phyloP scores from a whole-genome alignment of 169 alveolate genomes.

The Nephromyces sp. region DNA sequence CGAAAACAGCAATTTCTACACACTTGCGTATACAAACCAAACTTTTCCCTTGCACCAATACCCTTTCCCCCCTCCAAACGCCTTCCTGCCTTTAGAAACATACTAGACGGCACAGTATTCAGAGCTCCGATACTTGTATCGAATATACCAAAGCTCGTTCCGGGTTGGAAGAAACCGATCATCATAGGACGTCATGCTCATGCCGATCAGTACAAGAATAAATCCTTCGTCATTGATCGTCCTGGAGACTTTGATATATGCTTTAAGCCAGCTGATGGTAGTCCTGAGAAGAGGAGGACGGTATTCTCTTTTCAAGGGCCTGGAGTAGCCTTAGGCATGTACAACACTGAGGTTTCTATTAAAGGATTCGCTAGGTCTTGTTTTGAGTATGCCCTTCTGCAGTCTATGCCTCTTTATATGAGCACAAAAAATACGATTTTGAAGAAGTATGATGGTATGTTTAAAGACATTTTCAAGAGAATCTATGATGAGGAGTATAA shows the following conservation, averaged over 20 bases:
- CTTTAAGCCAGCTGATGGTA: conserved; percentile 5
- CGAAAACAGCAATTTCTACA: neutral
- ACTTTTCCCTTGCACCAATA: neutral
- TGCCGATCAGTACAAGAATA: conserved; percentile 90
- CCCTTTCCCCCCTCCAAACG: no score
- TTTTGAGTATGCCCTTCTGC: conserved; percentile 73
- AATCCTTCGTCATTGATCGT: conserved; percentile 35
- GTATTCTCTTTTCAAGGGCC: conserved; percentile 24
- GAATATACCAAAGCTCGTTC: conserved; percentile 83
- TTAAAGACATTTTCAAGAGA: conserved; percentile 81
- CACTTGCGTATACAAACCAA: neutral
- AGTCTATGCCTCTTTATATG: conserved; percentile 76
- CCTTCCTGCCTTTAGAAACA: conserved; percentile 42
- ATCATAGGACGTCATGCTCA: conserved; percentile 89
- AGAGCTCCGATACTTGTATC: conserved; percentile 86
- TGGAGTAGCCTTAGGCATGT: conserved; percentile 83
- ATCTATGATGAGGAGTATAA: conserved; percentile 73
- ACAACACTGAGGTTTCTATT: conserved; percentile 81
- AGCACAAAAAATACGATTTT: conserved; percentile 85
- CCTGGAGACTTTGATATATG: conserved; percentile 29
- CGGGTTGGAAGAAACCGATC: conserved; percentile 73
- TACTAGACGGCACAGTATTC: conserved; percentile 88
- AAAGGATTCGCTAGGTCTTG: conserved; percentile 80
- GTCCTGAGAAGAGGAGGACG: neutral
- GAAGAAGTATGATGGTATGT: conserved; percentile 86